A percentile compares a stretch with the other conserved stretches of the same genome.
Evolutionary conservation across 1,284 basidiomycete species (phyloP).

Genomic region (Ustilago lituana): DNA sequence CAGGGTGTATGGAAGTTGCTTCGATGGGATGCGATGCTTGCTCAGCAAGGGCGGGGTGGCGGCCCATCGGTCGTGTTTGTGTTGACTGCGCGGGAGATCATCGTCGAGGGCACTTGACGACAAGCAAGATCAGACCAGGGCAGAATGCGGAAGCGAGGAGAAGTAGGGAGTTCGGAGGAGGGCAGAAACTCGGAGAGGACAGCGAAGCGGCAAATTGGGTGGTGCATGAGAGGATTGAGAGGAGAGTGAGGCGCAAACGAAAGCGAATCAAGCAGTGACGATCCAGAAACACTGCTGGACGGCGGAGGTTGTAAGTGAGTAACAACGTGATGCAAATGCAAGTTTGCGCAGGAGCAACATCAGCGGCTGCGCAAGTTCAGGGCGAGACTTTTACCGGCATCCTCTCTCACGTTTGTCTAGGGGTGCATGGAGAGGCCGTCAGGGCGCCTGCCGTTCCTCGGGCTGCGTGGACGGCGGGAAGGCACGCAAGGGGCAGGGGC

Average conservation of each 20-base stretch:
- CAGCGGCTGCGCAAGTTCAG: too few relatives aligned
- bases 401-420: background rate
- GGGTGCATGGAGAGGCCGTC: too few relatives aligned
- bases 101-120: background rate
- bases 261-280: constrained; percentile 9
- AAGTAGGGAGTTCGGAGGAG: background rate
- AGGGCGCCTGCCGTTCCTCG: constrained; percentile 2
- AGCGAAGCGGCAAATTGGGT: too few relatives aligned
- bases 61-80: background rate
- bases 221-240: too few relatives aligned
- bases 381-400: background rate
- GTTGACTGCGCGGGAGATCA: background rate
- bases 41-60: background rate
- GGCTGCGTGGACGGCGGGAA: background rate
- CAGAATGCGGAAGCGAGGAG: constrained; percentile 9
- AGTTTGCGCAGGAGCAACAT: too few relatives aligned
- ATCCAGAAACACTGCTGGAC: constrained; percentile 3
- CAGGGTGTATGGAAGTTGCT: background rate
- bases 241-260: constrained; percentile 5
- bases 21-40: background rate
- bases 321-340: background rate
- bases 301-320: background rate
- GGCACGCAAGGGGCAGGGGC: constrained; percentile 42
- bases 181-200: background rate
- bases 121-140: too few relatives aligned